Evolutionary conservation across 345 rosid species (phyloP).

Genomic region (Mallotus nudiflorus): DNA sequence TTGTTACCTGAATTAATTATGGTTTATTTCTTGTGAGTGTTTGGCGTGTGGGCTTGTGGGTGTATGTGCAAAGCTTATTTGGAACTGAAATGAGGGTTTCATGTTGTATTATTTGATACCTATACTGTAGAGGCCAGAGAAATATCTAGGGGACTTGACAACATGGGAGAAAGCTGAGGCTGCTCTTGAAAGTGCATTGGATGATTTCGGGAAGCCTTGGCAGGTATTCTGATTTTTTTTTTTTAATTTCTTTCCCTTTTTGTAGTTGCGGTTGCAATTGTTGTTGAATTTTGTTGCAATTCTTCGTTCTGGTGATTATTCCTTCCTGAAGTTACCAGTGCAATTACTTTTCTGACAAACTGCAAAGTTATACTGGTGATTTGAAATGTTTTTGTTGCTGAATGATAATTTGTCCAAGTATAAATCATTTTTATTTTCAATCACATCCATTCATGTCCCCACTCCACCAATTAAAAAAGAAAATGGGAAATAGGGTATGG

Average conservation of each 20-base stretch:
- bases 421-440: background rate
- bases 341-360: background rate
- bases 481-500: background rate
- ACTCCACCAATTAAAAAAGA: background rate
- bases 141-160: constrained; percentile 68
- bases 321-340: background rate
- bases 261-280: background rate
- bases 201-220: constrained; percentile 83
- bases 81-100: background rate
- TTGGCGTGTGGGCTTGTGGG: background rate
- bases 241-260: background rate
- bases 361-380: background rate
- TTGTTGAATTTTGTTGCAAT: background rate
- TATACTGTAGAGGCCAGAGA: constrained; percentile 84
- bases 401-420: background rate
- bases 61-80: background rate
- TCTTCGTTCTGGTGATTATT: background rate
- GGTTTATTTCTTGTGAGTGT: background rate
- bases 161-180: constrained; percentile 95
- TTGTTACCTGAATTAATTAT: background rate
- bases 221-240: constrained; percentile 46
- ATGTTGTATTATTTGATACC: background rate
- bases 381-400: background rate
- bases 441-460: background rate
- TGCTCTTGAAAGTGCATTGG: constrained; percentile 72